Base-by-base conservation (phyloP, 768 basidiomycete genomes). In the Postia placenta region DNA sequence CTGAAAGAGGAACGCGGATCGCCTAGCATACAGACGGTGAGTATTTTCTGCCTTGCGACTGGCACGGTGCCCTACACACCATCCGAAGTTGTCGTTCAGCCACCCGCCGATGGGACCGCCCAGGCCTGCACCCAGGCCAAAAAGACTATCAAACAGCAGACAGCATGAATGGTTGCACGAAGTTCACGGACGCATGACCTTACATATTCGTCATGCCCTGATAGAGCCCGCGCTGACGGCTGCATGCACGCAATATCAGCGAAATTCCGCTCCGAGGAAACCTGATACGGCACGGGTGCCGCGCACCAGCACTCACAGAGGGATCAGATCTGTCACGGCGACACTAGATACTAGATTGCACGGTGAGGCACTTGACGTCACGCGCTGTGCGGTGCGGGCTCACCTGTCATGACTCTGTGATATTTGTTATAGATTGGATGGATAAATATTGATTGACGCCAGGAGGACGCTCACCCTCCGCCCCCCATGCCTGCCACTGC, bases 141-240 rank as follows among this genome's bases (percentile, higher is more conserved):
- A 95, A 54, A 91, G 64, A 66, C 89, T 92, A 49, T 22, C 28
- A 45, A 50, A 42, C n/a, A n/a, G n/a, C n/a, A n/a, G n/a, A n/a
- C n/a, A n/a, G n/a, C n/a, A n/a, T n/a, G n/a, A n/a, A n/a, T n/a
- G n/a, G n/a, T n/a, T n/a, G n/a, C 28, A 11, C n/a, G 30, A 24
- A n/a, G 38, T 41, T 26, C 38, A 40, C 27, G 37, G 47, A 39
- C 47, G 6, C 41, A 48, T 33, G 47, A 1, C 62, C 80, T 56
- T 71, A 91, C 89, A 92, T 80, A 62, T 92, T 92, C 27, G 86
- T 83, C 73, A 92, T 75, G 48, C 93, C 93, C 65, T 98, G 95
- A 61, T 92, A 95, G 7, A 95, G 67, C 2, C 92, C 94, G 46
- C 94, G 77, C 52, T 90, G 83, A 62, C 86, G 85, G 58, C 89